These are phyloP conservation scores for Scenedesmus sp. DNA, from an alignment of 163 green algal genomes.

Conservation along the genomic window DNA sequence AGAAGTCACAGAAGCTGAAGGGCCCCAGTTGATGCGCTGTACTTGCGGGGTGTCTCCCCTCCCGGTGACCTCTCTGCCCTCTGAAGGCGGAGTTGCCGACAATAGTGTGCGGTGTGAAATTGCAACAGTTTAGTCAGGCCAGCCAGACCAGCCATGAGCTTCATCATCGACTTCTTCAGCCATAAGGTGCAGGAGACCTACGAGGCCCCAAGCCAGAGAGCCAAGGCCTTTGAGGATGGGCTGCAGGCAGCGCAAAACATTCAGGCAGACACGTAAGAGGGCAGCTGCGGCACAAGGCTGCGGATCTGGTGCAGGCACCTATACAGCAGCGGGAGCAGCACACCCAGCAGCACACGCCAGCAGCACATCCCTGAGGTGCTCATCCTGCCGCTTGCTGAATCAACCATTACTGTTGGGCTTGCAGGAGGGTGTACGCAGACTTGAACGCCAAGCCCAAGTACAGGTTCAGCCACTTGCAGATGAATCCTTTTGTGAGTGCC, in stretches of 20 bases:
- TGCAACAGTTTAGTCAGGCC: neutral
- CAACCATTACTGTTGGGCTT: neutral
- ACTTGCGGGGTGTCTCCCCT: neutral
- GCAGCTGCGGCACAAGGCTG: neutral
- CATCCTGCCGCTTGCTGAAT: neutral
- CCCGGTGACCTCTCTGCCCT: neutral
- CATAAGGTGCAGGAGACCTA: neutral
- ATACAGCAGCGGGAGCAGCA: neutral
- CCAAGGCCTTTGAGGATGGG: conserved; percentile 7
- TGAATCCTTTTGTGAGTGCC: conserved; percentile 36
- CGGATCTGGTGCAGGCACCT: neutral
- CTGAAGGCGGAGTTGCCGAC: neutral
- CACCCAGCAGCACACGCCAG: neutral
- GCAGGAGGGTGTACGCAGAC: conserved; percentile 15
- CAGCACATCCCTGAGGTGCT: neutral
- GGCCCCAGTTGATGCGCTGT: neutral
- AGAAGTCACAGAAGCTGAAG: neutral
- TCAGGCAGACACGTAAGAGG: conserved; percentile 26
- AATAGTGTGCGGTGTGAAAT: neutral
- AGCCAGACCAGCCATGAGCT: neutral
- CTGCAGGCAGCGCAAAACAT: neutral
- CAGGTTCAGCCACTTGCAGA: conserved; percentile 23
- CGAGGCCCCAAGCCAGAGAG: neutral
- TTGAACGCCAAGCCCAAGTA: neutral
- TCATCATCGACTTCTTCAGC: conserved; percentile 40